Conservation (phyloP, 2,329 filamentous ascomycete genomes). For the Lecanicillium sp. region DNA sequence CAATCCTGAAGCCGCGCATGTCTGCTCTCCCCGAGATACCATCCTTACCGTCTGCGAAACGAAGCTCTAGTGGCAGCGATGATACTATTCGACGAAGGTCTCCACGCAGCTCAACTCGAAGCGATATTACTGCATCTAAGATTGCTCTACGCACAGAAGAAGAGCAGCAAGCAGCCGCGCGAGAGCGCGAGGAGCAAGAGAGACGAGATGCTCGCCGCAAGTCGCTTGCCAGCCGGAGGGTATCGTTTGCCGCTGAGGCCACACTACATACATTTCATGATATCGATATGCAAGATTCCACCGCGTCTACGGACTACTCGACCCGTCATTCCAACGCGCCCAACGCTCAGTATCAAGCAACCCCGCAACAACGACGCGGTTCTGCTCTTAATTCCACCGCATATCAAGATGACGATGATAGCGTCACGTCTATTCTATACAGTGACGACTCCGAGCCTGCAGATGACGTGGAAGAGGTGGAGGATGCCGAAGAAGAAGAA, state of each 20-base stretch:
- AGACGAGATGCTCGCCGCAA: slow-evolving; percentile 85
- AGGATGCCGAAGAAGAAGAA: slow-evolving; percentile 43
- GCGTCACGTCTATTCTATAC: slow-evolving; percentile 71
- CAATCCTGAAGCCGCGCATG: slow-evolving; percentile 77
- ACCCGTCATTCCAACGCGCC: slow-evolving; percentile 64
- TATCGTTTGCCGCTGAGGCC: slow-evolving; percentile 95
- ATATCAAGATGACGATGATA: slow-evolving; percentile 50
- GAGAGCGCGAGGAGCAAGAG: slow-evolving; percentile 65
- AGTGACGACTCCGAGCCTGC: slow-evolving; percentile 59
- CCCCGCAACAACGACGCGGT: slow-evolving; percentile 4
- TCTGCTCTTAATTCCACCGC: slow-evolving; percentile 41
- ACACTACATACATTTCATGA: slow-evolving; percentile 97
- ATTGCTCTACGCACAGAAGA: slow-evolving; percentile 64
- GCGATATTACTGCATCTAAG: slow-evolving; percentile 41
- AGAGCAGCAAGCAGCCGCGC: slow-evolving; percentile 62
- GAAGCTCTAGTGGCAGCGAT: slow-evolving; percentile 3
- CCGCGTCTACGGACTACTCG: slow-evolving; percentile 64
- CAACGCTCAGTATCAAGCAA: slow-evolving; percentile 13
- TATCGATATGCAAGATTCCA: slow-evolving; percentile 82
- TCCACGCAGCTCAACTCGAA: slow-evolving; percentile 16
- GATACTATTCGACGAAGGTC: slow-evolving; percentile 11
- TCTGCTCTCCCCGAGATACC: slow-evolving; percentile 61
- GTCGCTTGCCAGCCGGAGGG: slow-evolving; percentile 84
- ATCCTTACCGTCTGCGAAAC: slow-evolving; percentile 44
- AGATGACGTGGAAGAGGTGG: slow-evolving; percentile 50